Evolutionary conservation across 495 filamentous ascomycete species (phyloP), one percentile per base, ranked within the genome.

Genomic region (Penicillium antarcticum): DNA sequence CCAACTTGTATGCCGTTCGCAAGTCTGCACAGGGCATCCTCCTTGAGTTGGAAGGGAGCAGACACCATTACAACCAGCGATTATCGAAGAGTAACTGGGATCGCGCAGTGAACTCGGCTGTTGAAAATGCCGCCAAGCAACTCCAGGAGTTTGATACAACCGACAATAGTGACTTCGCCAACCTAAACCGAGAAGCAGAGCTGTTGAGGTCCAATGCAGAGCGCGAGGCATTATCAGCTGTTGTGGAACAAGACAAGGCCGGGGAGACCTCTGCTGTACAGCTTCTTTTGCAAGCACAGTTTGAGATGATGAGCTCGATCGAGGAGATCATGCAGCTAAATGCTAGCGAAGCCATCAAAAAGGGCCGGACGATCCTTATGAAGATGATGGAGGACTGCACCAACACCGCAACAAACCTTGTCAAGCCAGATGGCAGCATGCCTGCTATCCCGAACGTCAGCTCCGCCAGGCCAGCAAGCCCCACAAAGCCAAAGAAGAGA

Each of bases 21-120:
- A 92, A 89, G 62, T 88, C 88, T 5, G 92, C 94, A 7, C 82
- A 88, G 48, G 95, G 92, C 2, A 89, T 96, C 23, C 76, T 95
- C 23, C 70, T 88, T 10, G 94, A 99, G 70, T 71, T 97, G 32
- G 91, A 96, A 67, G 80, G 83, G 57, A 96, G 90, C 66, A 75
- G 92, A 60, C 88, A 95, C 48, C 89, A 96, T 62, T 87, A 91
- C 57, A 90, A 95, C 65, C 89, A 96, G 61, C 83, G 80, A 48
- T 61, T 97, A 24, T 77, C 83, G 10, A 88, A 84, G 59, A 85
- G 73, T 36, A 89, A 87, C 54, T 97, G 95, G 94, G 88, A 96
- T 56, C 81, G 88, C 42, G 79, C 82, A 37, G 75, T 97, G 52
- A 90, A 92, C 49, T 87, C 88, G 19, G 94, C 95, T 10, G 76